These are phyloP conservation scores for Silene coronaria DNA, from an alignment of 179 eudicot species.

Conservation along the genomic window DNA sequence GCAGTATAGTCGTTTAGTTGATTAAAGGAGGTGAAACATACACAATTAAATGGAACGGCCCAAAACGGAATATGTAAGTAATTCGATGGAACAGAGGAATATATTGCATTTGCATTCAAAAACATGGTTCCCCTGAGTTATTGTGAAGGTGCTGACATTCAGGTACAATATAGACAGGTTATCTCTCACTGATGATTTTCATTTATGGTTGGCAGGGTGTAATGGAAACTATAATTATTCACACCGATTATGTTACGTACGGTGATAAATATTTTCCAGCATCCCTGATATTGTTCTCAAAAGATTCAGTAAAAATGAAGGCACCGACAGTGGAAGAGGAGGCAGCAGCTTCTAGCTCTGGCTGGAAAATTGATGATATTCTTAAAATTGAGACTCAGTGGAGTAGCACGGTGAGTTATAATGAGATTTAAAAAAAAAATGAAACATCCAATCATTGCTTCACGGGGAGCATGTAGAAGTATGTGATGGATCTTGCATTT, in stretches of 20 bases:
- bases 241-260: constrained; percentile 54
- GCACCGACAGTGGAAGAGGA: constrained; percentile 30
- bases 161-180: background rate
- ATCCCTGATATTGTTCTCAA: constrained; percentile 44
- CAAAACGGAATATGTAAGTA: no score
- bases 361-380: constrained; percentile 60
- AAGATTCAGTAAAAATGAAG: constrained; percentile 37
- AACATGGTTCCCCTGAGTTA: background rate
- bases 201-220: constrained; percentile 41
- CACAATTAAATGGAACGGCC: no score
- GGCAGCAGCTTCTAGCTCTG: constrained; percentile 25
- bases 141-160: background rate
- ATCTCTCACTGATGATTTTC: background rate
- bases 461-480: background rate
- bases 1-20: no score
- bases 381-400: constrained; percentile 47
- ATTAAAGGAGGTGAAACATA: no score
- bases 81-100: no score
- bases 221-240: constrained; percentile 30
- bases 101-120: background rate
- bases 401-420: constrained; percentile 45
- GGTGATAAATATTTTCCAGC: constrained; percentile 43
- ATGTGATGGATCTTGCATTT: constrained; percentile 16
- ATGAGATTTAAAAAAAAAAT: background rate
- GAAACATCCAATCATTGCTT: constrained; percentile 4